phyloP scores from a whole-genome alignment of 352 stramenopile genomes.

The Thraustochytrium striatum region DNA sequence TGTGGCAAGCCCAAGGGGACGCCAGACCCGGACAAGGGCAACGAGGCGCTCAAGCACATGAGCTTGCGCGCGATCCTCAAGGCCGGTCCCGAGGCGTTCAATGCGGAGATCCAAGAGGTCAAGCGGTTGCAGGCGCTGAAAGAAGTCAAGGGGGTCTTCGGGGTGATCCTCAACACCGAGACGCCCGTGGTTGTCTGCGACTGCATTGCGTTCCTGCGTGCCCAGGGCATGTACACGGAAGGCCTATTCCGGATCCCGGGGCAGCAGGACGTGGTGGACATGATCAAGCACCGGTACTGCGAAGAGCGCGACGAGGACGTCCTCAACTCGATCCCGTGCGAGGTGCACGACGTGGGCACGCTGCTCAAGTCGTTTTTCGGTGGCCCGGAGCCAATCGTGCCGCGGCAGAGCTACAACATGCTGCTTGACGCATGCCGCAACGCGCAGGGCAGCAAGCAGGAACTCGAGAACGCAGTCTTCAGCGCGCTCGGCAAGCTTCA shows the following conservation, averaged over 20 bases:
- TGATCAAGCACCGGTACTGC: conserved; percentile 29
- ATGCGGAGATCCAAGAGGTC: conserved; percentile 38
- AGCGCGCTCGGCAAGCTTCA: background rate
- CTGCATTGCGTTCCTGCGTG: conserved; percentile 47
- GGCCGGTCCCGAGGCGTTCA: conserved; percentile 34
- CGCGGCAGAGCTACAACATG: conserved; percentile 21
- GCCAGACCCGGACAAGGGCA: conserved; percentile 24
- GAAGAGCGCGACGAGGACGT: conserved; percentile 44
- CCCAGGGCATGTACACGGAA: conserved; percentile 47
- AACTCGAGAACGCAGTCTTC: conserved; percentile 44
- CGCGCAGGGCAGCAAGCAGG: background rate
- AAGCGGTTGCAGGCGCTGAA: conserved; percentile 41
- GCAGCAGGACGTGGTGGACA: conserved; percentile 40
- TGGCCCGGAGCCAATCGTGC: conserved; percentile 23
- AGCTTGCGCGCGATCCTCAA: conserved; percentile 16
- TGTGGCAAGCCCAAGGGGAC: conserved; percentile 38
- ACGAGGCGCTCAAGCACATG: conserved; percentile 42
- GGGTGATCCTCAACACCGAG: conserved; percentile 27
- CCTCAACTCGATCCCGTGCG: conserved; percentile 26
- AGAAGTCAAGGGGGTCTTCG: conserved; percentile 37
- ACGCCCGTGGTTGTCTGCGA: conserved; percentile 46
- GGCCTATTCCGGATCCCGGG: conserved; percentile 45
- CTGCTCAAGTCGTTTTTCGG: conserved; percentile 39
- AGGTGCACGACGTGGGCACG: conserved; percentile 46
- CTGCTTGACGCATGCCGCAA: conserved; percentile 29